Base-by-base conservation (phyloP, 208 protist species). In the Trypanosoma boissoni region DNA sequence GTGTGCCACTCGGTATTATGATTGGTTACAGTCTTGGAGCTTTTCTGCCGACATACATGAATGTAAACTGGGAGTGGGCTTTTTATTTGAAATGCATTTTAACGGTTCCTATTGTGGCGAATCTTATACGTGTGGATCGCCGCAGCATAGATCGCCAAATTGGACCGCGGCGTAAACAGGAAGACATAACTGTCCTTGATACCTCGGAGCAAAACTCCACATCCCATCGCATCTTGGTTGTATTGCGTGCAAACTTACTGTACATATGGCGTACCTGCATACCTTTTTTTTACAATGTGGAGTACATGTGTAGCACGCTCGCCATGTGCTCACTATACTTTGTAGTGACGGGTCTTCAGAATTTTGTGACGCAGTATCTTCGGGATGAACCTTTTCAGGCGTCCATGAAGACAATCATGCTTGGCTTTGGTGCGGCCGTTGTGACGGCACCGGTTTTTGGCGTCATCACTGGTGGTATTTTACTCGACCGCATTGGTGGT, bases 341-440 rank as follows among this genome's bases (percentile, higher is more conserved):
- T 72, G 85, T 96, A 37, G 88, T 91, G 10, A 95, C 91, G 0
- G 89, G 83, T 2, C 63, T 97, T 32, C 90, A 96, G 52, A 86
- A 95, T 58, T 97, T 91, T 53, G 70, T 97, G n/a, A 97, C 93
- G 41, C 77, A 75, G 60, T 97, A 96, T 59, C 76, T 96, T 49
- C 80, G 68, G 12, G 80, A 76, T 12, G 66, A 68, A 21, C 86
- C 86, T 8, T 92, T 92, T 64, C 81, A 88, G 42, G 86, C 85
- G 1, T 86, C 86, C 2, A 88, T 88, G 76, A 41, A 75, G 29
- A 88, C 78, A 27, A 85, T 96, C 48, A 91, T 92, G 68, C 21
- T 81, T 20, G 83, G 85, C 24, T 96, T 96, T 55, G 83, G 86
- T 48, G 67, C 64, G 12, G 72, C 85, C 4, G 76, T 93, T 18